Base-by-base conservation (phyloP, 169 alveolate genomes). In the Eimeria necatrix region DNA sequence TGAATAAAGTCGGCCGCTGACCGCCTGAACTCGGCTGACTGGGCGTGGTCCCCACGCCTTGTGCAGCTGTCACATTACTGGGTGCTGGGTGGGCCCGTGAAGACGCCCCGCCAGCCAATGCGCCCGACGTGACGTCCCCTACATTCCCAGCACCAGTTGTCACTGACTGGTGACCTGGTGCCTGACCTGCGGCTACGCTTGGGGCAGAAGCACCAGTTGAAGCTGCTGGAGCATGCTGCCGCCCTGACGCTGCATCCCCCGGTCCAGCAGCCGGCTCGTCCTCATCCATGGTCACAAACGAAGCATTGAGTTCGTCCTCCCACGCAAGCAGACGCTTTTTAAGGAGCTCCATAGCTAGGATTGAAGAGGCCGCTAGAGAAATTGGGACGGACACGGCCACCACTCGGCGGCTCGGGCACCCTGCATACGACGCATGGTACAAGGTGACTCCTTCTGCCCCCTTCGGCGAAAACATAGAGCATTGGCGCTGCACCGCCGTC, bases 1-100 rank as follows among this genome's bases (percentile, higher is more conserved):
- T 97, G 78, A 98, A 97, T n/a, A 98, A 93, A 48, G 99, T 98
- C 32, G 99, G 99, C n/a, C 98, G 95, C 71, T 74, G 89, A 18
- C 70, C 70, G 41, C 92, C 83, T 32, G 87, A 61, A 59, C 60
- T 89, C 64, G 73, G 78, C 71, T 89, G 85, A 8, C 24, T 52
- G 48, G 76, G 60, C 18, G 86, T 41, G 24, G 78, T 49, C 49
- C 64, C 80, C 80, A 53, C 92, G 61, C 80, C 92, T 20, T 59
- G 74, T 59, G 92, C 24, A 60, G 92, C 80, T 60, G 73, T 24
- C 78, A 2, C 60, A 48, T 49, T 60, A 60, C 49, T 84, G 70
- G 92, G 78, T 59, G 64, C 92, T 49, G 78, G 49, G 46, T 84
- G 92, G 60, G 61, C 80, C 12, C 92, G 92, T 14, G 56, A 9